These are phyloP conservation scores for Candida quercuum DNA, from an alignment of 805 yeast species.

Conservation along the genomic window DNA sequence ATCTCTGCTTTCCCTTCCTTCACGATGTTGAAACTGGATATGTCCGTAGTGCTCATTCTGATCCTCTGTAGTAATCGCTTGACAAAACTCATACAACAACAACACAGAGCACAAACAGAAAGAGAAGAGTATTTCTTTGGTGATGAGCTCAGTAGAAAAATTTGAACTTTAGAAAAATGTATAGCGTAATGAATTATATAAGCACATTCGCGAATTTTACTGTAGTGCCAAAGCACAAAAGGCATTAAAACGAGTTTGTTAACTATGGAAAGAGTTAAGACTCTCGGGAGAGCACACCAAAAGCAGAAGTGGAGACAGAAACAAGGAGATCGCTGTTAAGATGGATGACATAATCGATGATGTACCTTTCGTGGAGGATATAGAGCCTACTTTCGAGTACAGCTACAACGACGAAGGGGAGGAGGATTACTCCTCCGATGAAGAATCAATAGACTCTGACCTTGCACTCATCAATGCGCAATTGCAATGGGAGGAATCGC, in stretches of 20 bases:
- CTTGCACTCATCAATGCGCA: slow-evolving; percentile 42
- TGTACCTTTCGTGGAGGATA: neutral
- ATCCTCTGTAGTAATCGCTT: neutral
- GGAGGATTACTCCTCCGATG: slow-evolving; percentile 14
- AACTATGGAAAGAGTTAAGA: too few relatives aligned
- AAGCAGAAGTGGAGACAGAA: too few relatives aligned
- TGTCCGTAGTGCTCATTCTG: slow-evolving; percentile 1
- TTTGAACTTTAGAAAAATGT: too few relatives aligned
- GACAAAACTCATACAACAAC: neutral
- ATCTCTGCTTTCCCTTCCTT: slow-evolving; percentile 83
- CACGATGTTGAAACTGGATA: slow-evolving; percentile 33
- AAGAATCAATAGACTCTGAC: slow-evolving; percentile 16
- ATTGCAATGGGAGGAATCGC: slow-evolving; percentile 69
- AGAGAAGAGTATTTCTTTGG: neutral
- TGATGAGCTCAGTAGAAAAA: neutral
- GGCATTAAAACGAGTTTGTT: too few relatives aligned
- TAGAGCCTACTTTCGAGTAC: neutral
- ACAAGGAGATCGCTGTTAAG: too few relatives aligned
- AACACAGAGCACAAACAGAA: neutral
- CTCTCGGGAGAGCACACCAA: too few relatives aligned
- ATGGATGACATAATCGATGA: neutral
- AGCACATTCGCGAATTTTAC: too few relatives aligned
- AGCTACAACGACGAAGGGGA: neutral
- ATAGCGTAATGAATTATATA: too few relatives aligned
- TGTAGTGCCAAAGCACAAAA: too few relatives aligned